phyloP scores from a whole-genome alignment of 2,329 filamentous ascomycete genomes.

The Elsinoe perseae region DNA sequence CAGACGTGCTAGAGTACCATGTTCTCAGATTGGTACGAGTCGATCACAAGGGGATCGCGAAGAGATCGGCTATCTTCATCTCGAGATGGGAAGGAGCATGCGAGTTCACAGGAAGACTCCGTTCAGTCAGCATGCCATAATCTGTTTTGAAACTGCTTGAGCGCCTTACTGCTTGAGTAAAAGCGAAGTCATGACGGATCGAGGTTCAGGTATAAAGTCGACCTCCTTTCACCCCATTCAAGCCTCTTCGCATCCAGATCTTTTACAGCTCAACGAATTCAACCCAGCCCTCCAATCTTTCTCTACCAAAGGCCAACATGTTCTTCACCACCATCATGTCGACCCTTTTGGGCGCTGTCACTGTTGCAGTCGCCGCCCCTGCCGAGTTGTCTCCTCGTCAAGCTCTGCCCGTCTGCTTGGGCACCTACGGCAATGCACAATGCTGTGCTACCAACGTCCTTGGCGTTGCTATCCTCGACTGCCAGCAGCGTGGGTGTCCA shows the following conservation, averaged over 20 bases:
- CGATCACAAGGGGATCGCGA: constrained; percentile 1
- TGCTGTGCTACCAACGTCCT: constrained; percentile 59
- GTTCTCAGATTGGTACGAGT: neutral
- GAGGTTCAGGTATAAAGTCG: constrained; percentile 16
- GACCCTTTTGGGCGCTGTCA: constrained; percentile 17
- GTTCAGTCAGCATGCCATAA: constrained; percentile 1
- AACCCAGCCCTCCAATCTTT: neutral
- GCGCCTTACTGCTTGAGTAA: neutral
- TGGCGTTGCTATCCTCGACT: constrained; percentile 51
- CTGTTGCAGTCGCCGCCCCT: constrained; percentile 26
- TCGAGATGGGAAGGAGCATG: neutral
- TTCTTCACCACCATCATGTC: constrained; percentile 16
- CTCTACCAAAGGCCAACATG: constrained; percentile 12
- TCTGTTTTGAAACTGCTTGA: neutral
- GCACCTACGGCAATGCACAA: constrained; percentile 34
- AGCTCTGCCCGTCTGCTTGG: constrained; percentile 28
- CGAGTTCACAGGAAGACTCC: neutral
- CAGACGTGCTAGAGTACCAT: neutral
- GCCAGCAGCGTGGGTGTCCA: constrained; percentile 25
- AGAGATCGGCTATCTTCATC: neutral
- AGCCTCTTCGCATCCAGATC: neutral
- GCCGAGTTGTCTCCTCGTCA: constrained; percentile 29
- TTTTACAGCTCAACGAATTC: neutral
- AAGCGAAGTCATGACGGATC: neutral
- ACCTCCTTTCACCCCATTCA: neutral